Conservation (phyloP, 2,329 filamentous ascomycete genomes). For the Pseudogymnoascus sp. region DNA sequence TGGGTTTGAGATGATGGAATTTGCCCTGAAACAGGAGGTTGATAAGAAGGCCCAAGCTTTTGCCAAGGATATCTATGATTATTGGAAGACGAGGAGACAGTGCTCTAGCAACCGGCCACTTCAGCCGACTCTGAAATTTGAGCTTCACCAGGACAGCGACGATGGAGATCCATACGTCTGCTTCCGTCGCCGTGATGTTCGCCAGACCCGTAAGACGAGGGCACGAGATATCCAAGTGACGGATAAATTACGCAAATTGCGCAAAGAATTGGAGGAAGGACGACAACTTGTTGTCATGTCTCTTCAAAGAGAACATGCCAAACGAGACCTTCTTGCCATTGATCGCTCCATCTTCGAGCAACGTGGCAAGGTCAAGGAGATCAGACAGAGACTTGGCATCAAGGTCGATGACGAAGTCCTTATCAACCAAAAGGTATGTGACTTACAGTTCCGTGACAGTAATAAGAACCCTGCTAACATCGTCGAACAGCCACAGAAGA, state of each 20-base stretch:
- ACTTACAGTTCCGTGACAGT: constrained; percentile 27
- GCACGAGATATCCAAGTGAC: constrained; percentile 88
- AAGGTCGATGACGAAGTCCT: constrained; percentile 91
- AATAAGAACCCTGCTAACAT: constrained; percentile 25
- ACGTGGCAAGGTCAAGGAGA: constrained; percentile 72
- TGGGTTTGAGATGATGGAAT: constrained; percentile 67
- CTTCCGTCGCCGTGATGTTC: constrained; percentile 89
- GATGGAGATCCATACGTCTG: constrained; percentile 97
- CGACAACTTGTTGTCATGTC: constrained; percentile 72
- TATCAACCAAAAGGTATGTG: constrained; percentile 80
- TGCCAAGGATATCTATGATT: constrained; percentile 76
- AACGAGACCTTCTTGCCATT: constrained; percentile 66
- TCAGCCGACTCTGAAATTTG: constrained; percentile 79
- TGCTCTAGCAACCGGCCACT: constrained; percentile 62
- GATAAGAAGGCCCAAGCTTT: constrained; percentile 43
- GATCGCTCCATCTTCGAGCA: constrained; percentile 79
- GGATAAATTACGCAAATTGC: constrained; percentile 86
- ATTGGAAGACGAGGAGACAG: constrained; percentile 72
- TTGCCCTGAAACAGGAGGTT: constrained; percentile 49
- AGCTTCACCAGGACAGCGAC: constrained; percentile 88
- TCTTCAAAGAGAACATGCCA: constrained; percentile 69
- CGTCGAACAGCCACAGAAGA: constrained; percentile 56
- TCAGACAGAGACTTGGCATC: constrained; percentile 81
- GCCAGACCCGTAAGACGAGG: constrained; percentile 89
- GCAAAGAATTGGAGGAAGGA: constrained; percentile 84